Evolutionary conservation across 371 early-diverging fungal genomes (phyloP).

Genomic region (Mucor indicus): DNA sequence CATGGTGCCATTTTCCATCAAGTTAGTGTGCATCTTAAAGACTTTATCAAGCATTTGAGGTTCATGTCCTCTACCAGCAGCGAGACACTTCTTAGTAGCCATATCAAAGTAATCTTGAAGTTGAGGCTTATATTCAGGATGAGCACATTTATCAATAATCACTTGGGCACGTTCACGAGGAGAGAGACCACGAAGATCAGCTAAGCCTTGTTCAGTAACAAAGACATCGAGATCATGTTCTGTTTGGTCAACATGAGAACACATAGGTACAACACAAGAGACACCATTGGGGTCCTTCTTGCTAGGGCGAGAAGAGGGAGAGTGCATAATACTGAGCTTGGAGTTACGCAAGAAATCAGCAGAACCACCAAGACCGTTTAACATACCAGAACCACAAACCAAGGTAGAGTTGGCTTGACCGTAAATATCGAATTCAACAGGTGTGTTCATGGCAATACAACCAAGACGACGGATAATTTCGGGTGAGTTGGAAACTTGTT

Average conservation of each 20-base stretch:
- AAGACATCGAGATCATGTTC: conserved; percentile 54
- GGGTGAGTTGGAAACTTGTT: conserved; percentile 54
- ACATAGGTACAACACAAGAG: conserved; percentile 51
- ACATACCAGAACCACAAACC: conserved; percentile 53
- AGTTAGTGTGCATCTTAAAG: conserved; percentile 55
- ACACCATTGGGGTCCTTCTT: conserved; percentile 49
- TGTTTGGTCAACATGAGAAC: conserved; percentile 51
- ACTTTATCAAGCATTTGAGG: conserved; percentile 57
- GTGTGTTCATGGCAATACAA: conserved; percentile 57
- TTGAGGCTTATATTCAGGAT: conserved; percentile 50
- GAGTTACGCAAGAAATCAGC: conserved; percentile 52
- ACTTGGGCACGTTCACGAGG: conserved; percentile 53
- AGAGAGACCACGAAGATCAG: conserved; percentile 51
- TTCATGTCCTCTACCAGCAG: conserved; percentile 49
- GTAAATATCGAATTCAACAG: conserved; percentile 56
- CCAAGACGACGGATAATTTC: conserved; percentile 54
- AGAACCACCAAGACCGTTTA: conserved; percentile 55
- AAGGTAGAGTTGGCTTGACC: conserved; percentile 55
- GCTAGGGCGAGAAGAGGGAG: conserved; percentile 50
- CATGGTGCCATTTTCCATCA: conserved; percentile 55
- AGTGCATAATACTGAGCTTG: conserved; percentile 52
- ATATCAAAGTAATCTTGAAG: conserved; percentile 51
- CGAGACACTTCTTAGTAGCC: conserved; percentile 50
- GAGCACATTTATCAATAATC: conserved; percentile 52
- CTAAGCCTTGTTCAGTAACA: conserved; percentile 56